A percentile compares a stretch with the other conserved stretches of the same genome.
Conservation (phyloP, 352 stramenopile genomes). For the Phytophthora capsici region DNA sequence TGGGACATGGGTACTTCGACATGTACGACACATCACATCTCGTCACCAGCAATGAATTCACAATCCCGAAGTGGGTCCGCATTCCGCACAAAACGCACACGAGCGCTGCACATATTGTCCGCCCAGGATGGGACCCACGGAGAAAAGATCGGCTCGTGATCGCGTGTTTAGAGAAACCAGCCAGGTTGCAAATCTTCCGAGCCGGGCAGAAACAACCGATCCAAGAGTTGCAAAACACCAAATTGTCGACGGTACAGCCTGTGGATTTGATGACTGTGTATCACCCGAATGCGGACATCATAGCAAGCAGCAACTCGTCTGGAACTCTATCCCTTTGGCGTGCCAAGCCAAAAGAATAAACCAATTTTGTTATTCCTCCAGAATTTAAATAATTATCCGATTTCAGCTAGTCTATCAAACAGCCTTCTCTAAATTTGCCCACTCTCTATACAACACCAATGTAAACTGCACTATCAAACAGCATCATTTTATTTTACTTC, state of each 20-base stretch:
- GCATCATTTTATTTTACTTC: slow-evolving; percentile 2
- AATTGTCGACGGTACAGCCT: slow-evolving; percentile 17
- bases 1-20: slow-evolving; percentile 68
- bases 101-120: slow-evolving; percentile 69
- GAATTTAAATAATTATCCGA: neutral
- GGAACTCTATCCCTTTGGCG: slow-evolving; percentile 59
- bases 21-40: slow-evolving; percentile 50
- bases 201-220: slow-evolving; percentile 49
- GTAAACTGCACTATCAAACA: no score
- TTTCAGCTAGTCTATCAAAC: neutral
- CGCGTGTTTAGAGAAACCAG: slow-evolving; percentile 64
- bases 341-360: slow-evolving; percentile 5
- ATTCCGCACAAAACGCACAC: slow-evolving; percentile 70
- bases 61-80: slow-evolving; percentile 31
- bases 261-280: slow-evolving; percentile 79
- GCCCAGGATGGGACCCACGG: slow-evolving; percentile 75
- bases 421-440: neutral
- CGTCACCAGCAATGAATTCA: slow-evolving; percentile 29
- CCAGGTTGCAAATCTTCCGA: slow-evolving; percentile 73
- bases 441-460: no score
- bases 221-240: slow-evolving; percentile 58
- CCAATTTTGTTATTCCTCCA: neutral
- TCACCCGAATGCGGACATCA: slow-evolving; percentile 67
- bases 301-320: slow-evolving; percentile 69
- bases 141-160: slow-evolving; percentile 62